Conservation (phyloP, 106 monocot species). For the Acorus calamus region DNA sequence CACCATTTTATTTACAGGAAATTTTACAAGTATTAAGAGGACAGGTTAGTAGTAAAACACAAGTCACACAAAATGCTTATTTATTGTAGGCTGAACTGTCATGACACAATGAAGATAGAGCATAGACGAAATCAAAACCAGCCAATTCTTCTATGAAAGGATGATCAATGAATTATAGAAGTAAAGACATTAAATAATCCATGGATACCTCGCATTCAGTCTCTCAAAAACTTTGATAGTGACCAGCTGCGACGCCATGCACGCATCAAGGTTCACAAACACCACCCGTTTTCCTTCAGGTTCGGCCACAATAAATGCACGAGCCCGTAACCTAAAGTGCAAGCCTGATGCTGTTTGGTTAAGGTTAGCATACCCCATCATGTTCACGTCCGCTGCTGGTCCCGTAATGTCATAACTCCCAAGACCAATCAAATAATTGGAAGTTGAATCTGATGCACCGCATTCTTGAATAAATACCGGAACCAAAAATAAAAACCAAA, state of each 20-base stretch:
- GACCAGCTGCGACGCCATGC: slow-evolving; percentile 90
- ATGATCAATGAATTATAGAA: too few species aligned
- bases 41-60: too few species aligned
- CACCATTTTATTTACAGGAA: too few species aligned
- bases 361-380: slow-evolving; percentile 68
- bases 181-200: neutral
- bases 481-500: slow-evolving; percentile 21
- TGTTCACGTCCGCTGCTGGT: slow-evolving; percentile 69
- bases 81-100: too few species aligned
- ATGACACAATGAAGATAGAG: too few species aligned
- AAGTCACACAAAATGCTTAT: too few species aligned
- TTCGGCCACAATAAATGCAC: slow-evolving; percentile 59
- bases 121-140: too few species aligned
- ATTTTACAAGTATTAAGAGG: too few species aligned
- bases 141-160: too few species aligned
- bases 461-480: slow-evolving; percentile 8
- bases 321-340: slow-evolving; percentile 62
- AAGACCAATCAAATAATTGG: slow-evolving; percentile 51
- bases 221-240: slow-evolving; percentile 76
- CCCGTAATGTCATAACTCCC: slow-evolving; percentile 73
- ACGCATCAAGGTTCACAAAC: slow-evolving; percentile 91
- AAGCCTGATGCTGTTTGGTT: slow-evolving; percentile 48
- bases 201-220: slow-evolving; percentile 56
- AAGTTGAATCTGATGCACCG: slow-evolving; percentile 14
- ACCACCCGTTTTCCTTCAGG: slow-evolving; percentile 44